Conservation (phyloP, 2,329 filamentous ascomycete species). For the Aspergillus sp. region DNA sequence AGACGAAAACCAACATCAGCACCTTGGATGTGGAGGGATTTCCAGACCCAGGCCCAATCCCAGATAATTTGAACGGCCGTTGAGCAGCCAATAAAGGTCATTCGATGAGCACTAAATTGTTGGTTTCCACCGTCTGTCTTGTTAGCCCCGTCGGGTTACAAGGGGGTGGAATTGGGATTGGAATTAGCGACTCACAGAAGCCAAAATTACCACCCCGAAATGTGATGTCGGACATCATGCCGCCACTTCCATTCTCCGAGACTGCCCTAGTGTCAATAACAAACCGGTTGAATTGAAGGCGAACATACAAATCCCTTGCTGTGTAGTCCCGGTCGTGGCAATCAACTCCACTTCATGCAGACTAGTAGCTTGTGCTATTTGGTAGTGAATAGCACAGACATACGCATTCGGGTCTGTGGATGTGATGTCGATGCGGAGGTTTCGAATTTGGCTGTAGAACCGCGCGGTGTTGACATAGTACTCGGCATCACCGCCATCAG, state of each 20-base stretch:
- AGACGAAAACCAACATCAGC: slow-evolving; percentile 42
- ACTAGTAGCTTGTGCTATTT: slow-evolving; percentile 70
- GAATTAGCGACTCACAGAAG: slow-evolving; percentile 22
- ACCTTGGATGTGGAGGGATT: slow-evolving; percentile 46
- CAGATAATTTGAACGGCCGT: slow-evolving; percentile 57
- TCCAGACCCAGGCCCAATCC: slow-evolving; percentile 59
- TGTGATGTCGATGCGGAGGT: slow-evolving; percentile 71
- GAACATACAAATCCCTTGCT: slow-evolving; percentile 3
- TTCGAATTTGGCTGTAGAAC: slow-evolving; percentile 59
- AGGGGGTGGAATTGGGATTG: background rate
- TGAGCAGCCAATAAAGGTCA: slow-evolving; percentile 51
- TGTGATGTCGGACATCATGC: slow-evolving; percentile 58
- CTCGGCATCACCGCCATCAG: slow-evolving; percentile 42
- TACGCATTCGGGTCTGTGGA: slow-evolving; percentile 29
- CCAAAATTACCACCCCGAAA: slow-evolving; percentile 58
- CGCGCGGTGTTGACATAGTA: slow-evolving; percentile 65
- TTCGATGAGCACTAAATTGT: slow-evolving; percentile 59
- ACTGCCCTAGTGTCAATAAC: background rate
- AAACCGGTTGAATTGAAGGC: background rate
- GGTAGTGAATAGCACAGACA: slow-evolving; percentile 68
- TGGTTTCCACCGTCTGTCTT: slow-evolving; percentile 54
- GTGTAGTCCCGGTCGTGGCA: slow-evolving; percentile 1
- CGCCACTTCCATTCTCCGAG: slow-evolving; percentile 48
- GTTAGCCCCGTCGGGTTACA: background rate
- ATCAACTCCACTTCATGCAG: slow-evolving; percentile 56